Conservation (phyloP, 2,329 filamentous ascomycete genomes). For the Ceratocystis cacaofunesta region DNA sequence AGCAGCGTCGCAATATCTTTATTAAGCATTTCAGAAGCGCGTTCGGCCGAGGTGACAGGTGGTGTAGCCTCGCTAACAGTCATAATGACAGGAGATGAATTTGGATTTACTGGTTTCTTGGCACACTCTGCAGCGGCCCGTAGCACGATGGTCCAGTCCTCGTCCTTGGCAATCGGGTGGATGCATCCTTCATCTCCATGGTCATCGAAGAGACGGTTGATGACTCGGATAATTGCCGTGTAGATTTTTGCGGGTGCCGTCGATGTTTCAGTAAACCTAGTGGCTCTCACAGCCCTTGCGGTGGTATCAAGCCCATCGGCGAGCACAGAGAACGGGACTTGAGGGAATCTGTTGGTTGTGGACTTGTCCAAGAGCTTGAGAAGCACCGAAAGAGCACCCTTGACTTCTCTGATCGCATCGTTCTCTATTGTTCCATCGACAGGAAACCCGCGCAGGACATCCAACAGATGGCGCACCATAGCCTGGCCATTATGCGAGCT, state of each 20-base stretch:
- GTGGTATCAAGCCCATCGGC: constrained; percentile 38
- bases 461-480: constrained; percentile 49
- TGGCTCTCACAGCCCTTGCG: constrained; percentile 13
- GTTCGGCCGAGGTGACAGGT: constrained; percentile 6
- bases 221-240: constrained; percentile 34
- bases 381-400: constrained; percentile 48
- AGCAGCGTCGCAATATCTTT: constrained; percentile 33
- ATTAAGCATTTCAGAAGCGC: constrained; percentile 27
- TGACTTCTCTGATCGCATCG: constrained; percentile 40
- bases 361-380: constrained; percentile 47
- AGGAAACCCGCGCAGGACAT: constrained; percentile 40
- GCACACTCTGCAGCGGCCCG: constrained; percentile 42
- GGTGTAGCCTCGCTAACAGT: constrained; percentile 1
- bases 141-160: constrained; percentile 50
- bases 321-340: constrained; percentile 43
- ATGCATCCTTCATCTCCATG: constrained; percentile 35
- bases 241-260: constrained; percentile 31
- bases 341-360: constrained; percentile 39
- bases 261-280: constrained; percentile 11
- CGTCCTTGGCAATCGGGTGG: constrained; percentile 43
- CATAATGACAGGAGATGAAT: neutral
- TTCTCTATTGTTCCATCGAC: constrained; percentile 33
- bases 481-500: constrained; percentile 59
- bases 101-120: constrained; percentile 15
- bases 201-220: constrained; percentile 39